phyloP scores from a whole-genome alignment of 140 eudicot species.

The Flaveria floridana region DNA sequence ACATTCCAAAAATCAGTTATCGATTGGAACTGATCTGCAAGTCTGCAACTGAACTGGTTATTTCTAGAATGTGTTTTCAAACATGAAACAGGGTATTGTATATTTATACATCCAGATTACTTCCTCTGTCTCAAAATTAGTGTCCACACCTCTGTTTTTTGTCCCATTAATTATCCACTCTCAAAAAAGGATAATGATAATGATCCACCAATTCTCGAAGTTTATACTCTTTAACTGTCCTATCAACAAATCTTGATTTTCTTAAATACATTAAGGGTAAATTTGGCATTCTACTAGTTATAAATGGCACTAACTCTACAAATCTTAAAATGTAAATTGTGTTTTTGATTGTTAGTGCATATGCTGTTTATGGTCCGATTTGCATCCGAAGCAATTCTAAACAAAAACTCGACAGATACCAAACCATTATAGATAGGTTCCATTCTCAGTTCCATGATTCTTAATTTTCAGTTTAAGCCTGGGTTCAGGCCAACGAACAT shows the following conservation, averaged over 20 bases:
- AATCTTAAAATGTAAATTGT: neutral
- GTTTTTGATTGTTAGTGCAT: neutral
- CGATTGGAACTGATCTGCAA: neutral
- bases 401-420: neutral
- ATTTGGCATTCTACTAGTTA: neutral
- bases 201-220: neutral
- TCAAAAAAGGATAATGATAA: neutral
- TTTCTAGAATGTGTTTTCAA: neutral
- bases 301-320: neutral
- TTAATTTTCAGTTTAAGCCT: neutral
- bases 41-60: neutral
- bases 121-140: neutral
- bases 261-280: neutral
- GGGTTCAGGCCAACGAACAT: neutral
- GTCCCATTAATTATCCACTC: neutral
- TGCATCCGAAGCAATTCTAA: neutral
- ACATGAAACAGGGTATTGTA: neutral
- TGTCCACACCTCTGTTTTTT: neutral
- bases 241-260: neutral
- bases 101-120: neutral
- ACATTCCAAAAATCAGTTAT: neutral
- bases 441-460: constrained; percentile 1
- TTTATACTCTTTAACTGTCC: neutral
- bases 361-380: neutral
- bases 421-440: neutral